A percentile compares a stretch with the other conserved stretches of the same genome.
Evolutionary conservation across 2,329 filamentous ascomycete species (phyloP).

Genomic region (Claviceps monticola): DNA sequence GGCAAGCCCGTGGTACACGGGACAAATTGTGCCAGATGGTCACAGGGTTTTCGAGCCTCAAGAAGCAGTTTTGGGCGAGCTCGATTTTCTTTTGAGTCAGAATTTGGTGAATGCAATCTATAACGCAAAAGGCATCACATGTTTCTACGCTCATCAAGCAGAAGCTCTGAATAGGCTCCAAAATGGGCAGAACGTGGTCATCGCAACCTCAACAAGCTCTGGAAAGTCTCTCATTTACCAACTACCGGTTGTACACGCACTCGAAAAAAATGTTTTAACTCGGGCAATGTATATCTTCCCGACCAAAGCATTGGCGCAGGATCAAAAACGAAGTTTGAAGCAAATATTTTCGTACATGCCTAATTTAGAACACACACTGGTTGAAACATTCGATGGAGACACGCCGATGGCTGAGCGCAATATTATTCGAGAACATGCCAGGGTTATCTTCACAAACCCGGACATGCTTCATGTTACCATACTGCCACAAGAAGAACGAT

Average conservation of each 20-base stretch:
- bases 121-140: constrained; percentile 75
- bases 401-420: constrained; percentile 72
- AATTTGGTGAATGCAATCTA: constrained; percentile 90
- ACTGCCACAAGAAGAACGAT: constrained; percentile 77
- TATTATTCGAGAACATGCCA: constrained; percentile 69
- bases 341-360: constrained; percentile 74
- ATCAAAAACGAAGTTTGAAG: constrained; percentile 78
- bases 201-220: constrained; percentile 89
- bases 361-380: constrained; percentile 57
- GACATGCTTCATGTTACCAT: constrained; percentile 97
- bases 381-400: constrained; percentile 94
- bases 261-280: constrained; percentile 64
- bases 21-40: constrained; percentile 85
- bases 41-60: constrained; percentile 85
- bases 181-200: constrained; percentile 73
- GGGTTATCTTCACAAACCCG: constrained; percentile 94
- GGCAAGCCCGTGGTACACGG: constrained; percentile 72
- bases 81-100: constrained; percentile 79
- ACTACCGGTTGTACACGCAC: constrained; percentile 72
- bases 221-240: constrained; percentile 98
- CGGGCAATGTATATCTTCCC: constrained; percentile 97
- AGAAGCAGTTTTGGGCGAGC: constrained; percentile 64
- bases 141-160: constrained; percentile 82
- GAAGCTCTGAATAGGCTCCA: constrained; percentile 84
- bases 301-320: constrained; percentile 90